Conservation (phyloP, 108 stramenopile genomes). For the Skeletonema menzelii region DNA sequence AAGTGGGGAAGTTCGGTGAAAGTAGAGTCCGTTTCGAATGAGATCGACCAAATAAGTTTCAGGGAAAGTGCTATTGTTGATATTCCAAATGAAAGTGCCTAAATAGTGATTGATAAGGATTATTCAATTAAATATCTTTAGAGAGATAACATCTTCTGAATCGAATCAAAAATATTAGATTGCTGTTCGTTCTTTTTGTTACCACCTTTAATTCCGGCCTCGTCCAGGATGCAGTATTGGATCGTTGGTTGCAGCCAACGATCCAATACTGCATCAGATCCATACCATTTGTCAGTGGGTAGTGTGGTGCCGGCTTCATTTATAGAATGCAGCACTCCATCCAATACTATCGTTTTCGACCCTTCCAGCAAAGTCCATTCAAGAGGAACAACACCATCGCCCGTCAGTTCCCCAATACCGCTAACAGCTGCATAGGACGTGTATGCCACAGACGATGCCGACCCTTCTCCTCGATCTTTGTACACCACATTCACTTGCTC, state of each 20-base stretch:
- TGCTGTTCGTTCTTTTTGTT: neutral
- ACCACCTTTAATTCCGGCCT: conserved; percentile 19
- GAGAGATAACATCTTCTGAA: neutral
- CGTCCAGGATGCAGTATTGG: too few relatives aligned
- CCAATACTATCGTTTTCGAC: conserved; percentile 64
- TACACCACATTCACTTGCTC: conserved; percentile 51
- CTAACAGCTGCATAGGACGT: conserved; percentile 83
- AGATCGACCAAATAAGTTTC: conserved; percentile 1
- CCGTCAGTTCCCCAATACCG: conserved; percentile 68
- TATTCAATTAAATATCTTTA: neutral
- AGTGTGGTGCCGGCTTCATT: conserved; percentile 79
- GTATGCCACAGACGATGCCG: conserved; percentile 60
- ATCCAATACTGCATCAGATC: conserved; percentile 74
- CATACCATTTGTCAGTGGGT: conserved; percentile 86
- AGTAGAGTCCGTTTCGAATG: conserved; percentile 4
- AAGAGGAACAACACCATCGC: conserved; percentile 89
- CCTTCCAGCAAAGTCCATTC: conserved; percentile 76
- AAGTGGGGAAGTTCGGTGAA: conserved; percentile 23
- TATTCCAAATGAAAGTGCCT: too few relatives aligned
- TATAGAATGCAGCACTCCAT: conserved; percentile 86
- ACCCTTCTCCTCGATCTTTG: conserved; percentile 46
- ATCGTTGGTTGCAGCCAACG: conserved; percentile 72
- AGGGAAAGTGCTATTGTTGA: neutral
- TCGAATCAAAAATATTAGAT: neutral
- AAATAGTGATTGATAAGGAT: neutral